Base-by-base conservation (phyloP, 2,329 filamentous ascomycete species). In the Cladosporium sp. region DNA sequence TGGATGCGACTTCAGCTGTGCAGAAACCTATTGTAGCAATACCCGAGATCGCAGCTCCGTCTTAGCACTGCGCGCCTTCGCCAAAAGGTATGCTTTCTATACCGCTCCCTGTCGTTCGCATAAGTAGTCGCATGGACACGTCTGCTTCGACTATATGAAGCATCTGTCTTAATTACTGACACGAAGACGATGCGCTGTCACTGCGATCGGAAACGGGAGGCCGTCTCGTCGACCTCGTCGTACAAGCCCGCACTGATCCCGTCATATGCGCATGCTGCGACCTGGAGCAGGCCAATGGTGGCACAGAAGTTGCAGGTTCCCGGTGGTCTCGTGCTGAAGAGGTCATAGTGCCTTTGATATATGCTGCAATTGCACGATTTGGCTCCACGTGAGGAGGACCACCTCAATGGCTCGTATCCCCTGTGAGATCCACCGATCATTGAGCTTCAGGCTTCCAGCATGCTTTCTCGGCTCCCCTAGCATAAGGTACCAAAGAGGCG, bases 141-240 rank as follows among this genome's bases (percentile, higher is more conserved):
- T 55, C 18, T 55, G 7, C 52, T 11, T 10, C 16, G n/a, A 33
- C 14, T 35, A 37, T 23, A 33, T 33, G 33, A 37, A 14, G 33
- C 55, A n/a, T n/a, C n/a, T n/a, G n/a, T n/a, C n/a, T n/a, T n/a
- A n/a, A n/a, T n/a, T n/a, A n/a, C n/a, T n/a, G n/a, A n/a, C n/a
- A n/a, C n/a, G n/a, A n/a, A n/a, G n/a, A n/a, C n/a, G n/a, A 57
- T 35, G 55, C 28, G 55, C 55, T 57, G 55, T 40, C 55, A 57
- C n/a, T 57, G 14, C 21, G 33, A 23, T 37, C 21, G 31, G 23
- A 21, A 33, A 33, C 18, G 33, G 23, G 31, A 21, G 55, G 14
- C 33, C 33, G 14, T 7, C 7, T 40, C 11, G n/a, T 33, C 55
- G 55, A 57, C 55, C 55, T 57, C 29, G 33, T 57, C 21, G 55